Percentiles rank a stretch among this genome's conserved stretches.
Evolutionary conservation across 495 filamentous ascomycete species (phyloP).

Genomic region (Barbatosphaeria neglecta): DNA sequence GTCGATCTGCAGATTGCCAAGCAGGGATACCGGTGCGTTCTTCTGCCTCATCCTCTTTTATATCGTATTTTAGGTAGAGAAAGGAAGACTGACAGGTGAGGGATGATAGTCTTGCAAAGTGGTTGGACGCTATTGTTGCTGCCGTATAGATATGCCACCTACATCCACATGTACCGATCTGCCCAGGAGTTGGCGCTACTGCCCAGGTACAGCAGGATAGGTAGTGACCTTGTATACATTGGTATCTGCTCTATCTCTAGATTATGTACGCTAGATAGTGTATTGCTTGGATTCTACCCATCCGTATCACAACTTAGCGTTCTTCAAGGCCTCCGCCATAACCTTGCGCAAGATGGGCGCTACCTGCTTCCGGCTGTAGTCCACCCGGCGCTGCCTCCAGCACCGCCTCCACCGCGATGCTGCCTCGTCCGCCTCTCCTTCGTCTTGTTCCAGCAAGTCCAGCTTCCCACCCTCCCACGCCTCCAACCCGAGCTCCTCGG

Average conservation of each 20-base stretch:
- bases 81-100: background rate
- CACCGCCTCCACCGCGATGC: conserved; percentile 30
- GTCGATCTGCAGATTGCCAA: conserved; percentile 55
- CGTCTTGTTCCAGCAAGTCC: no score
- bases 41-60: background rate
- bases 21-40: conserved; percentile 32
- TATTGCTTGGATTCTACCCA: no score
- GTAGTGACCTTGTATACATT: background rate
- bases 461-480: conserved; percentile 35
- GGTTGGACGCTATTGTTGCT: conserved; percentile 16
- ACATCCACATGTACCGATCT: background rate
- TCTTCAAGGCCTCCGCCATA: conserved; percentile 30
- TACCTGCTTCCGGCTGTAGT: conserved; percentile 77
- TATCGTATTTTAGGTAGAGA: background rate
- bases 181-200: no score
- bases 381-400: conserved; percentile 58
- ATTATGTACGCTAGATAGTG: no score
- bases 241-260: no score
- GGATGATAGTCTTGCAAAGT: conserved; percentile 23
- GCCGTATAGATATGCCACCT: no score
- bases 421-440: conserved; percentile 17
- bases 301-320: conserved; percentile 9
- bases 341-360: conserved; percentile 67
- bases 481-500: conserved; percentile 43
- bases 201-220: no score